Conservation (phyloP, 1,139 yeast species). For the Sugiyamaella grinbergsii region DNA sequence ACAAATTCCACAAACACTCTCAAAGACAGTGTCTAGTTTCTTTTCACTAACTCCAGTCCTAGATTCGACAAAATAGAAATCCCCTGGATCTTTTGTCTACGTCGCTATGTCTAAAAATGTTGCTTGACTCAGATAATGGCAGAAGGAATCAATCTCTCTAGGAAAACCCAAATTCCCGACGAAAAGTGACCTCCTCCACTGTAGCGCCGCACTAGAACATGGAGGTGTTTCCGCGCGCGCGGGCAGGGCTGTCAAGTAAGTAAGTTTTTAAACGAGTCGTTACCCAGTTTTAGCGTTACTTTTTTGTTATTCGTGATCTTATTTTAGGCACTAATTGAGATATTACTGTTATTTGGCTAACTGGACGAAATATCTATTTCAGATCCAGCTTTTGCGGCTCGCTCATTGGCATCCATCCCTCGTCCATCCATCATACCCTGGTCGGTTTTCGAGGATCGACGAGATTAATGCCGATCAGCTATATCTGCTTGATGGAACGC, state of each 20-base stretch:
- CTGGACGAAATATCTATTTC: too few relatives aligned
- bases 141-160: background rate
- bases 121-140: background rate
- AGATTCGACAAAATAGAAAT: conserved; percentile 4
- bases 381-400: too few relatives aligned
- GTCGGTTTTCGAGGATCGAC: too few relatives aligned
- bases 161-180: conserved; percentile 10
- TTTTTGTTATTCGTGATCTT: background rate
- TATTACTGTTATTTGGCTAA: too few relatives aligned
- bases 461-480: conserved; percentile 1
- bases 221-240: background rate
- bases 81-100: background rate
- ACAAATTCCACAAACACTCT: too few relatives aligned
- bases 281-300: too few relatives aligned
- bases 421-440: background rate
- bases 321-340: too few relatives aligned
- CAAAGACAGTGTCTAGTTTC: too few relatives aligned
- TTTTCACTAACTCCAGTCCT: background rate
- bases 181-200: background rate
- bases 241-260: background rate
- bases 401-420: too few relatives aligned
- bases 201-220: conserved; percentile 10
- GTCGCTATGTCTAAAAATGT: conserved; percentile 9
- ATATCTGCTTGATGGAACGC: background rate
- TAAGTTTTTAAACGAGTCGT: too few relatives aligned